Base-by-base conservation (phyloP, 2,329 filamentous ascomycete genomes). In the Pseudogymnoascus sp. region DNA sequence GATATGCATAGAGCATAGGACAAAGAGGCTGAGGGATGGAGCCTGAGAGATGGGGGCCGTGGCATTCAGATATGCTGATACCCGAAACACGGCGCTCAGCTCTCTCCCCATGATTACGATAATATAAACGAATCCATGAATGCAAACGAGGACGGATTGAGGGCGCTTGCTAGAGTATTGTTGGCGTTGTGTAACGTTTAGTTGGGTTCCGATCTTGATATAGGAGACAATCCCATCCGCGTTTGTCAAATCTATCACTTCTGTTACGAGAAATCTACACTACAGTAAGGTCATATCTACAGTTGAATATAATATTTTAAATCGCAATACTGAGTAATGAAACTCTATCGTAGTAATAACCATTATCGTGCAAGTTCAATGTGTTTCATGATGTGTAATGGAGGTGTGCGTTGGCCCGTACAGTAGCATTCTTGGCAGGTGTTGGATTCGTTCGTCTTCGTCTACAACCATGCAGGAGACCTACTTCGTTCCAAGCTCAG, bases 311-410 rank as follows among this genome's bases (percentile, higher is more conserved):
- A 57, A 51, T 21, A 10, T 34, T 57, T 34, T 34, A 36, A 36
- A 57, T 57, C 51, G 16, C 29, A 57, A 6, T 57, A 34, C n/a
- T 34, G 16, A 34, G 10, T 6, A 36, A 34, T 5, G 29, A 21
- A 21, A 14, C 29, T 34, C 36, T 34, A 34, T 12, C 23, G 26
- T 31, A 31, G 23, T 16, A 16, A 31, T 16, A 31, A 31, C 26
- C 8, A 54, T 21, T 57, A 8, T 31, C 4, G 47, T 54, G 47
- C 47, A 54, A 54, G 29, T n/a, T 18, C 47, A 57, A 34, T 14
- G 29, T 57, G 51, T 57, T 57, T 57, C 51, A 57, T 57, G 29
- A 57, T 57, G 51, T 21, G 51, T 57, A 57, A 57, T 21, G 29
- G 51, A 57, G 29, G 26, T 57, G 51, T 57, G 51, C 51, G 51